Base-by-base conservation (phyloP, 345 rosid genomes). In the Eucalyptus grandis region DNA sequence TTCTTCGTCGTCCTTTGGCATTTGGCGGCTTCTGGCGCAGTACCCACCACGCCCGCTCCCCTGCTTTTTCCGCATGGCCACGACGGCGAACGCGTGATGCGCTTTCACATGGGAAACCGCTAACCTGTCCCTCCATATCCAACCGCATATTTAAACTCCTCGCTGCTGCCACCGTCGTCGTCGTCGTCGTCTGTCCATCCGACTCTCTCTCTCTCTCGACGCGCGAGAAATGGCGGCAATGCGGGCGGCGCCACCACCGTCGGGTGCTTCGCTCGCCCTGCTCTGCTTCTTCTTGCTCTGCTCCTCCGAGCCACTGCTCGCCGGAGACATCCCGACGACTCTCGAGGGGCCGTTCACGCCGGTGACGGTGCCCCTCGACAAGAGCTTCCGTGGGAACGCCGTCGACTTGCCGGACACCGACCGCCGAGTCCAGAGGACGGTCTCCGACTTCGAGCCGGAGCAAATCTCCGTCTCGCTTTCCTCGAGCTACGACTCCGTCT, bases 401-500 rank as follows among this genome's bases (percentile, higher is more conserved):
- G 65, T 95, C 21, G 99, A 98, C 92, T 94, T 98, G 93, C 98
- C 99, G 7, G 96, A 92, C 72, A 90, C 95, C 83, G 97, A 96
- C 89, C 96, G 94, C 69, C 94, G 95, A 13, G 91, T 96, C 62
- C 91, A 90, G 72, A 87, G 94, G 90, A 90, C 90, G 13, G 94
- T 54, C 80, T 15, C 46, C 37, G 93, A 93, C 44, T 94, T 95
- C 89, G 89, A 87, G 91, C 99, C 98, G 24, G 95, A 96, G 86
- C 99, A 97, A 89, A 93, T 98, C 89, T 95, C 96, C 3, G 88
- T 98, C 89, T 96, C 99, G 81, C 97, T 98, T 34, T 96, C 99
- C 67, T 88, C 94, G 47, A 90, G 86, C 85, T 90, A 92, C 91
- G 91, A 94, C 92, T 96, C 99, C 7, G 94, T 94, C 54, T 96